Base-by-base conservation (phyloP, 306 rosid genomes). In the Malus asiatica region DNA sequence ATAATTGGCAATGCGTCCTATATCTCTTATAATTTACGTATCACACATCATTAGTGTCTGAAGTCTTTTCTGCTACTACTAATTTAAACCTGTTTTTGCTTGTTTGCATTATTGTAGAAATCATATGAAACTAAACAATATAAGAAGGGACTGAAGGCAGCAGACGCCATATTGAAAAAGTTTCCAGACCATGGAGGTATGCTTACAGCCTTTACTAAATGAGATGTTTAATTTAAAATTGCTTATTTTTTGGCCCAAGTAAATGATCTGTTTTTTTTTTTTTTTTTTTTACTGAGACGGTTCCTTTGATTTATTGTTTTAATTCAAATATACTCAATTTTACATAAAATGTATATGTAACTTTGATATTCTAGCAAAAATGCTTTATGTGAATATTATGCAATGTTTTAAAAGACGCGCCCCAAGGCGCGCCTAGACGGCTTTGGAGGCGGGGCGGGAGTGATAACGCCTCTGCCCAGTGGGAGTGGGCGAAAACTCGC, bases 141-240 rank as follows among this genome's bases (percentile, higher is more conserved):
- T 77, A 96, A 96, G 82, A 96, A 88, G 88, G 99, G 98, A 42
- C 84, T 96, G 86, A 96, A 88, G 83, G 97, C 99, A 42, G 99
- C 99, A 11, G 99, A 96, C 82, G 81, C 97, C 73, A 96, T 96
- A 83, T 88, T 96, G 89, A 96, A 73, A 81, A 96, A 86, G 78
- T 93, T 93, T 81, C 99, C 99, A 44, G 96, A 96, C 16, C 99
- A 96, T 88, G 99, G 99, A 90, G 99, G 99, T 93, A 89, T 55
- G 29, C 58, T 62, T 64, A 32, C 13, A 64, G 68, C 45, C 68
- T 77, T 71, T 53, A n/a, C 58, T 63, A 38, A 38, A 76, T 53
- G 51, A 30, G 46, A 51, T 20, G 30, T 76, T 66, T 70, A 72
- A 20, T 35, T 42, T 29, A 42, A 29, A 62, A 22, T 23, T 57